A percentile compares a stretch with the other conserved stretches of the same genome.
Conservation (phyloP, 108 stramenopile genomes). For the Pseudonitzschia delicatissima region DNA sequence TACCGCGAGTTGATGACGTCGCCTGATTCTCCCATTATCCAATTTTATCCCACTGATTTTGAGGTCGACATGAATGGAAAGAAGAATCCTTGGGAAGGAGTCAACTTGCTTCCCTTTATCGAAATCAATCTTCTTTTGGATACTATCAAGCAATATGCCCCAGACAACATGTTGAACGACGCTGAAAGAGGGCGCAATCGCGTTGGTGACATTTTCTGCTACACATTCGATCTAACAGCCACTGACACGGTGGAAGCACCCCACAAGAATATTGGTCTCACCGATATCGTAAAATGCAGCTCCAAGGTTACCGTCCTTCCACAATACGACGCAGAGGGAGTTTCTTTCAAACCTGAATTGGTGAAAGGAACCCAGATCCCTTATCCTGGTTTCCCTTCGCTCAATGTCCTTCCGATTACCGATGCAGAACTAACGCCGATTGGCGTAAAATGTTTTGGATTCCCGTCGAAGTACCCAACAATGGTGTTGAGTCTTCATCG, state of each 20-base stretch:
- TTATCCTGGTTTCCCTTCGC: slow-evolving; percentile 89
- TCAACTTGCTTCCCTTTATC: slow-evolving; percentile 97
- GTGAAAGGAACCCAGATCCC: slow-evolving; percentile 82
- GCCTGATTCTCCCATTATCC: slow-evolving; percentile 83
- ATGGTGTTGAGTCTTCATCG: slow-evolving; percentile 73
- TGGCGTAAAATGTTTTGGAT: slow-evolving; percentile 86
- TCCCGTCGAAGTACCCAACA: slow-evolving; percentile 84
- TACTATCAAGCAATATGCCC: slow-evolving; percentile 77
- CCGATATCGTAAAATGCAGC: slow-evolving; percentile 77
- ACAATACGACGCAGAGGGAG: slow-evolving; percentile 49
- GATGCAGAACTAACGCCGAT: slow-evolving; percentile 56
- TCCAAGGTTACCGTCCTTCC: slow-evolving; percentile 66
- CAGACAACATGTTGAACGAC: slow-evolving; percentile 63
- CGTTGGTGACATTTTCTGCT: slow-evolving; percentile 73
- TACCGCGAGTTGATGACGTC: slow-evolving; percentile 87
- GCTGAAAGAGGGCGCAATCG: slow-evolving; percentile 80
- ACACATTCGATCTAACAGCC: slow-evolving; percentile 72
- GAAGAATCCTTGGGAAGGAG: slow-evolving; percentile 98
- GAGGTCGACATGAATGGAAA: slow-evolving; percentile 99
- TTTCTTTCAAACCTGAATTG: slow-evolving; percentile 81
- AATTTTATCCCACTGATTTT: slow-evolving; percentile 93
- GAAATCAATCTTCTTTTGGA: slow-evolving; percentile 81
- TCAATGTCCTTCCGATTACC: slow-evolving; percentile 85
- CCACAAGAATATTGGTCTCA: slow-evolving; percentile 76
- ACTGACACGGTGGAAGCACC: slow-evolving; percentile 77